Evolutionary conservation across 129 eudicot genomes (phyloP), one percentile per base, ranked within the genome.

Genomic region (Gnaphalium uliginosum): DNA sequence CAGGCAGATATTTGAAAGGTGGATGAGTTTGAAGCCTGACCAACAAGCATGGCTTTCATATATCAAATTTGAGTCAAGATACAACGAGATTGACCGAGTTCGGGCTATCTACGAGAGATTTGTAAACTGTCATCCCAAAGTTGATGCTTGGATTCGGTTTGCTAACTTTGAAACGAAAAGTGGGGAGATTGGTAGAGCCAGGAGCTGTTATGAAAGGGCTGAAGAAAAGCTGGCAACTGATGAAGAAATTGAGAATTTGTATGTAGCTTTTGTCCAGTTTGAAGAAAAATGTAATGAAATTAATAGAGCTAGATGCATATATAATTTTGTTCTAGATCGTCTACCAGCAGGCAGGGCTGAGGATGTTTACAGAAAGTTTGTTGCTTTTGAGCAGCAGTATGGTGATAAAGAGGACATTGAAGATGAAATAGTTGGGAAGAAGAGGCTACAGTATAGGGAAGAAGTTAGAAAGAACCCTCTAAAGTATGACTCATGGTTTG

Each of bases 21-120:
- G 98, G 98, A 88, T 93, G 98, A 37, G 26, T 4, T 88, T 93
- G 96, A 74, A 83, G 75, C 97, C 98, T 33, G 98, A 93, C 65
- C 95, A 90, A 68, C 98, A 93, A 66, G 92, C 96, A 14, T 93
- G 98, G 98, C 81, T 57, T 19, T 57, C 62, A 6, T 57, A 57
- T 22, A 57, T 57, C 62, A 57, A 57, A 21, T 61, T 61, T 17
- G 37, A 27, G 66, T n/a, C 25, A 8, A 24, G 66, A 61, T 61
- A 61, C 66, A 25, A 61, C 7, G 66, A 25, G 33, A 61, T 61
- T 10, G 66, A 61, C 6, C n/a, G 37, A 13, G 66, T 37, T 11
- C 32, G 37, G 7, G 66, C n/a, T 9, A 25, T 61, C 17, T 61
- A 9, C 25, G 19, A 61, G 3, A 65, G 89, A 71, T 93, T 88